A percentile compares a stretch with the other conserved stretches of the same genome.
These are phyloP conservation scores for Rhazya stricta DNA, from an alignment of 257 asterid genomes.

Conservation along the genomic window DNA sequence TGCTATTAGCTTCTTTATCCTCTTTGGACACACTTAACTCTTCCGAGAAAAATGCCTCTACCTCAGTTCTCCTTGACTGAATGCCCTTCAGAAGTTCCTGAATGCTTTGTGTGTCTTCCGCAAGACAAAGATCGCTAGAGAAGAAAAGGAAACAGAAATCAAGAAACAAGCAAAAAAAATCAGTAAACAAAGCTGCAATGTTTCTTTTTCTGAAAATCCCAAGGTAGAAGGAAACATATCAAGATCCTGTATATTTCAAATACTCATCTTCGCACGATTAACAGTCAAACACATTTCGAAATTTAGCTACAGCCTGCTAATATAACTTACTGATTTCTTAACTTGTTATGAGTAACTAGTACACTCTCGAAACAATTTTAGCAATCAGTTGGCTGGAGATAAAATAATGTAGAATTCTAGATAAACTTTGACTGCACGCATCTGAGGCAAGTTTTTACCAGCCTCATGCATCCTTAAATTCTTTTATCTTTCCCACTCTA, in stretches of 20 bases:
- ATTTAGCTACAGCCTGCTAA: no score
- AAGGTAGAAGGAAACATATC: background rate
- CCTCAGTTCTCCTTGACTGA: conserved; percentile 1
- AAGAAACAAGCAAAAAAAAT: background rate
- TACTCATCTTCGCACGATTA: no score
- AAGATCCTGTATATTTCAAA: no score
- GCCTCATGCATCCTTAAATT: background rate
- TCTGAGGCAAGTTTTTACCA: no score
- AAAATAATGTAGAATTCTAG: no score
- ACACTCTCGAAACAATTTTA: no score
- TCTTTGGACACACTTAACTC: background rate
- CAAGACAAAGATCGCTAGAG: background rate
- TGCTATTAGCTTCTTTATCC: background rate
- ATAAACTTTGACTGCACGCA: no score
- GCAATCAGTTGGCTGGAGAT: no score
- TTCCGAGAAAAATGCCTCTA: background rate
- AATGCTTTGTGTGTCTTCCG: background rate
- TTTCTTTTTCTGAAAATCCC: background rate
- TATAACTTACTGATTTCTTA: no score
- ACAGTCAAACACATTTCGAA: no score
- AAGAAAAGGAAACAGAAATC: background rate
- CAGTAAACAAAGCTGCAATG: no score
- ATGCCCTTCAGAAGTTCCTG: background rate
- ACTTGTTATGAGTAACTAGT: no score
- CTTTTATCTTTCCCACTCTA: background rate